Base-by-base conservation (phyloP, 1,139 yeast species). In the Blastobotrys arbuscula region DNA sequence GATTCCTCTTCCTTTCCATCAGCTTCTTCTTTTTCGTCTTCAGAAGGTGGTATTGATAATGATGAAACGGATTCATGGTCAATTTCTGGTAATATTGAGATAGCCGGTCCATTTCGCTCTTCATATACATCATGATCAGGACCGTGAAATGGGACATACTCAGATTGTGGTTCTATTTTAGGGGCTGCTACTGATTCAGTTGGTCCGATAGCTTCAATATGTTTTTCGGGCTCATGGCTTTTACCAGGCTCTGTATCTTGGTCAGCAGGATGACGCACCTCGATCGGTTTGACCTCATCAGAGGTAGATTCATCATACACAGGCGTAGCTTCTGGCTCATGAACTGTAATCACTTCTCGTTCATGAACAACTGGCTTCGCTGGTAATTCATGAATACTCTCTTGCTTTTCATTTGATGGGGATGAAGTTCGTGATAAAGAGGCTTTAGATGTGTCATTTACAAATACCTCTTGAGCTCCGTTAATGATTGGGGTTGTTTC, bases 21-120 rank as follows among this genome's bases (percentile, higher is more conserved):
- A 6, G 5, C 28, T 15, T 21, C 28, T 23, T 16, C 30, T 4
- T 3, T 2, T 15, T 24, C 42, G 9, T 15, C 36, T 15, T 54
- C 62, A 12, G 58, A 37, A 28, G 60, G 57, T 24, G 53, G 24
- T 54, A 65, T 60, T 5, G 65, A 61, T 15, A 61, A 49, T 12
- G 65, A 59, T 2, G 63, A 63, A 16, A 61, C 51, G 1, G 65
- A 61, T 42, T 7, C 56, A 24, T 20, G 20, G 3, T 20, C 42
- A 19, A 15, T 18, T 36, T 34, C 38, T 19, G 39, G 31, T 28
- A 28, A 28, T 28, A n/a, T n/a, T 28, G 31, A 3, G 13, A 28
- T 9, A 24, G 28, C 10, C 6, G 28, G 28, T 24, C 9, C n/a
- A n/a, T n/a, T n/a, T n/a, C n/a, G n/a, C n/a, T n/a, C 9, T 24